Evolutionary conservation across 441 rosid species (phyloP), one percentile per base, ranked within the genome.

Genomic region (Macaranga tanarius): DNA sequence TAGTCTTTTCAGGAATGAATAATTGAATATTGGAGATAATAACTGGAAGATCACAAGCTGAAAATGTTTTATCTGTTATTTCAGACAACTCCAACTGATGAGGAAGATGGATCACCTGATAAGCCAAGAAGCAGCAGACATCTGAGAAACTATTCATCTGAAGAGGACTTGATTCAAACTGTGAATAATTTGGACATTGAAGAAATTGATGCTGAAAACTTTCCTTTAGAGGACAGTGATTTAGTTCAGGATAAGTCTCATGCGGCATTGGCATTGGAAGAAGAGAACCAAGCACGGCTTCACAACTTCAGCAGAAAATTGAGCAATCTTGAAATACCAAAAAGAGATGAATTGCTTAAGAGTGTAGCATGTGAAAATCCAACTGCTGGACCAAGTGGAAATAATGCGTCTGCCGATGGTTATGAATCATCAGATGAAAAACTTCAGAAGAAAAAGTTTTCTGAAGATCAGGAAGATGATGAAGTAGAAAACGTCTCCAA

Each of bases 81-180:
- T 76, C 91, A 90, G 97, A 89, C 87, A 85, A 84, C 80, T 82
- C 87, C 96, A 3, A 60, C 76, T 22, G 92, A 84, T 17, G 95
- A 85, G 64, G 93, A 87, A 66, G 97, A 84, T 19, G 58, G 64
- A 40, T 75, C 79, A 17, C 11, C 71, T 60, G 69, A 71, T 64
- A 85, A 84, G 58, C 86, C 77, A 69, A 81, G 84, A 76, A 81
- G 83, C 77, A 78, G 80, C 67, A 76, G 79, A 60, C 90, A 84
- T 73, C 63, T 79, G n/a, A 82, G 93, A 75, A 80, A 75, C 83
- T 70, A 79, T 75, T 86, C 92, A 23, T 78, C 87, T 15, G 96
- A 86, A 47, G 92, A 85, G 74, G 87, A 84, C 71, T 75, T 82
- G 51, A 60, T 57, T 13, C 60, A 67, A 23, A 34, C 77, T 5